Percentiles rank a stretch among this genome's conserved stretches.
phyloP scores from a whole-genome alignment of 306 rosid genomes.

The Inga oerstediana region DNA sequence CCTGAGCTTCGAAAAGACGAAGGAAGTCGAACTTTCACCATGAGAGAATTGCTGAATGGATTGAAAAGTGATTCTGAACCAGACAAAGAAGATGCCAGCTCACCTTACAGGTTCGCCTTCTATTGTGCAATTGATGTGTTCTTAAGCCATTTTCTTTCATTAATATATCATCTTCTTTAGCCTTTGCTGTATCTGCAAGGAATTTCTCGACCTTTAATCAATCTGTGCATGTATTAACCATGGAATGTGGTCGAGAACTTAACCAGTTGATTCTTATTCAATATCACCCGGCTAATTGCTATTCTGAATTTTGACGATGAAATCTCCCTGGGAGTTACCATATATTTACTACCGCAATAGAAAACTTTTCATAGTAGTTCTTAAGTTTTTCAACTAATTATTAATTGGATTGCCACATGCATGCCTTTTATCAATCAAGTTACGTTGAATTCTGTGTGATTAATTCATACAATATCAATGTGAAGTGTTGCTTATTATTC shows the following conservation, averaged over 20 bases:
- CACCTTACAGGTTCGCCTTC: constrained; percentile 65
- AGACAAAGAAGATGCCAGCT: constrained; percentile 51
- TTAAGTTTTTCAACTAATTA: not conserved
- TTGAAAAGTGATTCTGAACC: constrained; percentile 70
- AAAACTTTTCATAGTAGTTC: not conserved
- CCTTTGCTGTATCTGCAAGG: not conserved
- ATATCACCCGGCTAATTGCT: not conserved
- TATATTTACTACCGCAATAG: not conserved
- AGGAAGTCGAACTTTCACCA: constrained; percentile 94
- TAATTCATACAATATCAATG: constrained; percentile 1
- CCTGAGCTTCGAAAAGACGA: constrained; percentile 74
- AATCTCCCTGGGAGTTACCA: not conserved
- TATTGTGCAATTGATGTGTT: not conserved
- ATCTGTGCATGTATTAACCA: not conserved
- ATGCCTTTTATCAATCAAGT: not conserved
- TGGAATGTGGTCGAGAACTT: not conserved
- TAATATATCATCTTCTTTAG: not conserved
- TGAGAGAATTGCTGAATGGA: constrained; percentile 89
- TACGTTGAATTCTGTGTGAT: not conserved
- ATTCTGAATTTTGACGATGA: not conserved
- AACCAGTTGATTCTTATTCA: not conserved
- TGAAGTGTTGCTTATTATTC: not conserved
- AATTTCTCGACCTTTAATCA: not conserved
- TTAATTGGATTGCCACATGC: not conserved
- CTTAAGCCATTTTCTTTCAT: not conserved